Percentiles rank a stretch among this genome's conserved stretches.
Conservation (phyloP, 352 stramenopile species). For the Labyrinthula sp. region DNA sequence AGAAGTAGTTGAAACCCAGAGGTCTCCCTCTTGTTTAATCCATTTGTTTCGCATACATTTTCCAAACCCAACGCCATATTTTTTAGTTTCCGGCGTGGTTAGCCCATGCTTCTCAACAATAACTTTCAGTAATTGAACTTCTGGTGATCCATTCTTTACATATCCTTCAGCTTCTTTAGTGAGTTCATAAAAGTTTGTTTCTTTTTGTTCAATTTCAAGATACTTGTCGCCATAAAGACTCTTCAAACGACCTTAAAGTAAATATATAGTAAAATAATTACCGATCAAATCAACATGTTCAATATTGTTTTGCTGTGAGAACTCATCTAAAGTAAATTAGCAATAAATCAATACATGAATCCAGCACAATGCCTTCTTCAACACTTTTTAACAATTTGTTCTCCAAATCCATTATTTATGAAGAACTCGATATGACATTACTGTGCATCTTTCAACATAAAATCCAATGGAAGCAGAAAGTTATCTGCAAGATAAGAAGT, state of each 20-base stretch:
- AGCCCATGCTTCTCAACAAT: constrained; percentile 48
- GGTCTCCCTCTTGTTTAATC: constrained; percentile 71
- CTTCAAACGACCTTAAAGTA: too few relatives aligned
- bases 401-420: not conserved
- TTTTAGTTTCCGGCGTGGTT: constrained; percentile 46
- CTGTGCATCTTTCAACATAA: too few relatives aligned
- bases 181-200: constrained; percentile 69
- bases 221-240: constrained; percentile 74
- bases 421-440: too few relatives aligned
- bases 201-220: constrained; percentile 50
- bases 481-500: constrained; percentile 12
- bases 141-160: constrained; percentile 45
- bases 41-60: constrained; percentile 94
- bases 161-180: constrained; percentile 63
- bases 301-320: constrained; percentile 36
- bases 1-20: constrained; percentile 47
- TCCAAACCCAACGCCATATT: constrained; percentile 78
- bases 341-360: too few relatives aligned
- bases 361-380: not conserved
- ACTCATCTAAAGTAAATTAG: constrained; percentile 6
- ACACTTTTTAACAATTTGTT: not conserved
- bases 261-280: too few relatives aligned
- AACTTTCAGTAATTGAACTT: constrained; percentile 48
- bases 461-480: too few relatives aligned
- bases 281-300: constrained; percentile 76